These are phyloP conservation scores for Trichoderma virens DNA, from an alignment of 495 filamentous ascomycete genomes.

Conservation along the genomic window DNA sequence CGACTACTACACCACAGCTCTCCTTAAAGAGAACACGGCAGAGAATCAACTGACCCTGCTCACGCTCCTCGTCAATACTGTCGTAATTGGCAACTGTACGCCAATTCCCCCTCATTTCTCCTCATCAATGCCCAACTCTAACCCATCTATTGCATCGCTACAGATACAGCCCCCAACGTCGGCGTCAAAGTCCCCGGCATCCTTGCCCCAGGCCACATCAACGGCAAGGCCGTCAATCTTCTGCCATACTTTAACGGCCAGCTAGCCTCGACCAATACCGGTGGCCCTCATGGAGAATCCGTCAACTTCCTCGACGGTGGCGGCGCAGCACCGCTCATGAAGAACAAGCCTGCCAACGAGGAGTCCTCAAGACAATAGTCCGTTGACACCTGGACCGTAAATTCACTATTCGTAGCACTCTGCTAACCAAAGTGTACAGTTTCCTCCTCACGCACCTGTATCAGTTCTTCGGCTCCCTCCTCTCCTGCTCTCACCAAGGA, in stretches of 20 bases:
- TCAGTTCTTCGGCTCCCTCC: conserved; percentile 44
- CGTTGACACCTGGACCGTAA: conserved; percentile 10
- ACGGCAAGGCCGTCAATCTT: conserved; percentile 43
- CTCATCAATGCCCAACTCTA: background rate
- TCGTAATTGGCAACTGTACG: conserved; percentile 45
- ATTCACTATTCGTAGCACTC: background rate
- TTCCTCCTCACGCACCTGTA: conserved; percentile 41
- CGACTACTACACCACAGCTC: conserved; percentile 46
- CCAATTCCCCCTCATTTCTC: background rate
- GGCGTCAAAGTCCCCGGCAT: conserved; percentile 42
- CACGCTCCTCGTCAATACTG: conserved; percentile 48
- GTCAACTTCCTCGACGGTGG: conserved; percentile 51
- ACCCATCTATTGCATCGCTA: background rate
- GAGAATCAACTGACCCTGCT: conserved; percentile 44
- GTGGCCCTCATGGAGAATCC: conserved; percentile 25
- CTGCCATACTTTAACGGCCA: conserved; percentile 45
- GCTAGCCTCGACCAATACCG: conserved; percentile 38
- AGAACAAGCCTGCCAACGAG: conserved; percentile 40
- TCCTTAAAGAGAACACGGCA: conserved; percentile 43
- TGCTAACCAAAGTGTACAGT: background rate
- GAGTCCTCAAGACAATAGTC: conserved; percentile 45
- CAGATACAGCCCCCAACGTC: conserved; percentile 41
- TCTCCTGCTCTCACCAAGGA: conserved; percentile 41
- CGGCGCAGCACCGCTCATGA: conserved; percentile 40
- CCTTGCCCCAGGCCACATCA: conserved; percentile 34